Conservation (phyloP, 768 basidiomycete genomes). For the Russula griseocarnosa region DNA sequence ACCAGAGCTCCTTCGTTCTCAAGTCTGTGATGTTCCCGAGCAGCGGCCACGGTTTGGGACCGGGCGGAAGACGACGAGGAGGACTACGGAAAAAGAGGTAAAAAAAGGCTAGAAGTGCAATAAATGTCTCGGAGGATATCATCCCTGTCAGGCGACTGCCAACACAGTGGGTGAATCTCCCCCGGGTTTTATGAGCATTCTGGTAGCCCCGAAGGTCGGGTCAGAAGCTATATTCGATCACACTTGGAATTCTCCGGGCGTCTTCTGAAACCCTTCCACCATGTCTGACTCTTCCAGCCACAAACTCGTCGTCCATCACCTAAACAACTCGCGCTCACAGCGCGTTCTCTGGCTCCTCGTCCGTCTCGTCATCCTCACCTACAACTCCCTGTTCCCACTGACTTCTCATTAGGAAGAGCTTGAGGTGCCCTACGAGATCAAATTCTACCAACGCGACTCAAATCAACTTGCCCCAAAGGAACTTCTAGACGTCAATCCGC, state of each 20-base stretch:
- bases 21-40: slow-evolving; percentile 63
- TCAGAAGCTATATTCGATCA: neutral
- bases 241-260: slow-evolving; percentile 15
- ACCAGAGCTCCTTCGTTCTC: slow-evolving; percentile 59
- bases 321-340: slow-evolving; percentile 49
- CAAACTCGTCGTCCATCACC: slow-evolving; percentile 40
- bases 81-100: neutral
- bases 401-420: slow-evolving; percentile 46
- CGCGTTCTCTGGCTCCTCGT: slow-evolving; percentile 48
- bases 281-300: neutral
- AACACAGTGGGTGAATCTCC: neutral
- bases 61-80: slow-evolving; percentile 47
- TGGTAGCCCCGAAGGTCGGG: neutral
- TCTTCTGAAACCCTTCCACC: no score
- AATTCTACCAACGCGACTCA: slow-evolving; percentile 38
- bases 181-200: neutral
- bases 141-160: neutral
- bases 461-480: slow-evolving; percentile 38
- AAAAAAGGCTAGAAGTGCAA: slow-evolving; percentile 12
- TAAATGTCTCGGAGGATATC: slow-evolving; percentile 10
- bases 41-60: slow-evolving; percentile 60
- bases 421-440: slow-evolving; percentile 43
- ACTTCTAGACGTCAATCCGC: slow-evolving; percentile 39
- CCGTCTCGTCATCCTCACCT: neutral
- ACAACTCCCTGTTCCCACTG: neutral